Base-by-base conservation (phyloP, 371 early-diverging fungal genomes). In the Blakeslea trispora region DNA sequence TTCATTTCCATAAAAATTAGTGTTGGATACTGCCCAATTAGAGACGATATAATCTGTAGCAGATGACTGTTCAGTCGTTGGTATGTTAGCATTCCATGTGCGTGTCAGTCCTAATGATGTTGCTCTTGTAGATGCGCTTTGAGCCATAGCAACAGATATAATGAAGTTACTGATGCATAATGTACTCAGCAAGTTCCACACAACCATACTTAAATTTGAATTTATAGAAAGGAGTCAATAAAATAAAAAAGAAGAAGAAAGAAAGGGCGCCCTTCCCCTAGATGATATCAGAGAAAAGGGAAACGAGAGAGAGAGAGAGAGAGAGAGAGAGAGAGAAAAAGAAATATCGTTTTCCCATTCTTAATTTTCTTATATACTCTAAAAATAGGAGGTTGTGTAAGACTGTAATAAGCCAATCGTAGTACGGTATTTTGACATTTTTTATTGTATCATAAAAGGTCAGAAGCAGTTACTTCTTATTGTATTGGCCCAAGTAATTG, bases 71-170 rank as follows among this genome's bases (percentile, higher is more conserved):
- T 23, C 2, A 24, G 34, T 3, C 21, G 24, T 11, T 48, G 69
- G 69, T 50, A 69, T 59, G n/a, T 66, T 61, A 1, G 71, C 68
- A 21, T 31, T 47, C 75, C 75, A 75, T 24, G 72, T 72, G 23
- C 61, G 55, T 17, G 64, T 65, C 17, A 75, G 50, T 1, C 66
- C 66, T 17, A 75, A 55, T 19, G 64, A 46, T 9, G 44, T 43
- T 22, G 75, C 72, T 42, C 66, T 56, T 11, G 53, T 32, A 18
- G 59, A 55, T 34, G 43, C 39, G 15, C 43, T 34, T 15, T 50
- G 34, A 19, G 43, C 50, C 31, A 18, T 46, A 21, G 43, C 44
- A 43, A 56, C 28, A 28, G 28, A 14, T 14, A 37, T 23, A 23
- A 54, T 18, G 8, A 50, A 15, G 22, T 19, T 22, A 19, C 34